Evolutionary conservation across 345 rosid species (phyloP), one percentile per base, ranked within the genome.

Genomic region (Erucastrum elatum): DNA sequence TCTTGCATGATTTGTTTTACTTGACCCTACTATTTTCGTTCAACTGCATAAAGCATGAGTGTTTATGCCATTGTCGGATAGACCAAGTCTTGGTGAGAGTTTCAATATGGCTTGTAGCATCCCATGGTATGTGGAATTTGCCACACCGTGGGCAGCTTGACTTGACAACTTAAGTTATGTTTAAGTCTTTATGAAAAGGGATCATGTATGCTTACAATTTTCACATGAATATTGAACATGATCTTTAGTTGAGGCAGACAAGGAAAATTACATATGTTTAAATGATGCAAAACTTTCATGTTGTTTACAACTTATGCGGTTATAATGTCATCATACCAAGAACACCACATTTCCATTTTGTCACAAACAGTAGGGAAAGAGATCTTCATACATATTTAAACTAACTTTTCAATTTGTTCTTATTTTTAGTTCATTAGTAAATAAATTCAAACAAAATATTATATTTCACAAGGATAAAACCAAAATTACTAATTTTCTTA

Each of bases 31-130:
- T 80, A 49, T 62, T 29, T 76, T 59, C 61, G 1, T 41, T 55
- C 64, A 13, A 62, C 65, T 64, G 86, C 93, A 90, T 94, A 91
- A 88, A 85, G 77, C 82, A 8, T 88, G 85, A 25, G 65, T 53
- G 17, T 55, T 53, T 62, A 11, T 16, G 16, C 70, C 64, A 34
- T 35, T 35, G 41, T 35, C 44, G 7, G 44, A 61, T 64, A 58
- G 63, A 58, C 55, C 37, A 44, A 61, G 21, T 4, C 21, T 21
- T 21, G 21, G 41, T 44, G 53, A 66, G 56, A 37, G 8, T 44
- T 59, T 21, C 21, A 21, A 21, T 2, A 6, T 76, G 8, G 68
- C 75, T 31, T 62, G 29, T 76, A 56, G 30, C 53, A 65, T 66
- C 51, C 51, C 72, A 27, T 65, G 29, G 15, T 16, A 39, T 27